phyloP scores from a whole-genome alignment of 2,329 filamentous ascomycete genomes.

The Talaromyces sp. region DNA sequence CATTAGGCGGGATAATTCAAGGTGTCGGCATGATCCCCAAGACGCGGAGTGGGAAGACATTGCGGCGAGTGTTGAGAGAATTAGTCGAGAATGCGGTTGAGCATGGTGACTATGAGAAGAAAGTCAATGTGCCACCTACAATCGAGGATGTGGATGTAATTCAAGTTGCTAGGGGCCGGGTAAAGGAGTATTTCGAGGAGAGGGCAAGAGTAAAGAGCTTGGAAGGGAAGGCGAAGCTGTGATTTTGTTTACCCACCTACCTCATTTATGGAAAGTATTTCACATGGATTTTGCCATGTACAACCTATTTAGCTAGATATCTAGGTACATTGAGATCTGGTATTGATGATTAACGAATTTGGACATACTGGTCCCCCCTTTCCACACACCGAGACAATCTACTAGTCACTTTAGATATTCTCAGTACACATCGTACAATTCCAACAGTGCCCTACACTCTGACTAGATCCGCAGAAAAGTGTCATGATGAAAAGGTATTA shows the following conservation, averaged over 20 bases:
- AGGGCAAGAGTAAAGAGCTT: conserved; percentile 26
- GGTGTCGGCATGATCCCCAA: conserved; percentile 85
- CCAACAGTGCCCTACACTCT: not conserved
- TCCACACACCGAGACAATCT: not conserved
- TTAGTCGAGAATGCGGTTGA: conserved; percentile 73
- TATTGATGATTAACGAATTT: not conserved
- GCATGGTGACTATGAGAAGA: conserved; percentile 67
- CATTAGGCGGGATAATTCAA: conserved; percentile 79
- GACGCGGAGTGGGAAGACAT: conserved; percentile 86
- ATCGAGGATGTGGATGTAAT: conserved; percentile 78
- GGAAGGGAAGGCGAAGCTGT: conserved; percentile 45
- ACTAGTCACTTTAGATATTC: not conserved
- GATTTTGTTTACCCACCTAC: conserved; percentile 10
- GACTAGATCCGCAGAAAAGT: not conserved
- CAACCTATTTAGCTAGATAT: not conserved
- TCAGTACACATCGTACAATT: not conserved
- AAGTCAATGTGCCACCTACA: conserved; percentile 74
- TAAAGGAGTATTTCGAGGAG: conserved; percentile 71
- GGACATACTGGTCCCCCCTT: not conserved
- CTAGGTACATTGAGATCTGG: not conserved
- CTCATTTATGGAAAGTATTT: not conserved
- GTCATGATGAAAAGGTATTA: not conserved
- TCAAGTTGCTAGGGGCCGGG: conserved; percentile 66
- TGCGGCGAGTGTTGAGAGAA: conserved; percentile 76
- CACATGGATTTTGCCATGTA: not conserved